Base-by-base conservation (phyloP, 2,329 filamentous ascomycete genomes). In the Phialophora chinensis region DNA sequence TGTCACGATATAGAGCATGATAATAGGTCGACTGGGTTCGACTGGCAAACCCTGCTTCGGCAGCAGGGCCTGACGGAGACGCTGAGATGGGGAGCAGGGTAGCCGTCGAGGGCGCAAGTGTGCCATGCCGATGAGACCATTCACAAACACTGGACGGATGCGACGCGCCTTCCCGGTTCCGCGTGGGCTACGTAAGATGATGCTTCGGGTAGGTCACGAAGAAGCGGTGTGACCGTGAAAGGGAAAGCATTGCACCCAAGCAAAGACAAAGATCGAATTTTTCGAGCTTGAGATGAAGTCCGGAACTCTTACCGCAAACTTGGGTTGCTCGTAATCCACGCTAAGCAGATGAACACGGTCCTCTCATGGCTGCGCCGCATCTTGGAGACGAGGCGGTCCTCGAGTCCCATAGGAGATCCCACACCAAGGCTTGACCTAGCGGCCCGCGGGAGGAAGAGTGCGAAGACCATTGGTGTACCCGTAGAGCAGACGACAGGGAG, bases 211-310 rank as follows among this genome's bases (percentile, higher is more conserved):
- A 23, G 47, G 20, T 23, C 20, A 44, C 49, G 5, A 52, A 52
- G 20, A 52, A 52, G 49, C 49, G 49, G 49, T 52, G 49, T 52
- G 49, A 52, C 23, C 12, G 25, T 14, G 23, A 17, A 52, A 20
- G 20, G 12, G 12, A 27, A 52, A 12, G 49, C 7, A 25, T 17
- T 29, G 25, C 49, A 27, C 49, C 20, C 25, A 52, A 52, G 20
- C 23, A 52, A 27, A 14, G 47, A 27, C 17, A 52, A 29, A 10
- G 5, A 7, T 5, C 49, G 5, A 11, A 27, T 14, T 29, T 52
- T 11, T 23, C 49, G 49, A 52, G 49, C 49, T 52, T 52, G 49
- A 44, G 38, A 20, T 44, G 38, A n/a, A 44, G n/a, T 44, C 14
- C 6, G 38, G 38, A 44, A n/a, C 38, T 2, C 14, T 5, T n/a